Conservation (phyloP, 352 stramenopile species). For the Pythium pyrilobum region DNA sequence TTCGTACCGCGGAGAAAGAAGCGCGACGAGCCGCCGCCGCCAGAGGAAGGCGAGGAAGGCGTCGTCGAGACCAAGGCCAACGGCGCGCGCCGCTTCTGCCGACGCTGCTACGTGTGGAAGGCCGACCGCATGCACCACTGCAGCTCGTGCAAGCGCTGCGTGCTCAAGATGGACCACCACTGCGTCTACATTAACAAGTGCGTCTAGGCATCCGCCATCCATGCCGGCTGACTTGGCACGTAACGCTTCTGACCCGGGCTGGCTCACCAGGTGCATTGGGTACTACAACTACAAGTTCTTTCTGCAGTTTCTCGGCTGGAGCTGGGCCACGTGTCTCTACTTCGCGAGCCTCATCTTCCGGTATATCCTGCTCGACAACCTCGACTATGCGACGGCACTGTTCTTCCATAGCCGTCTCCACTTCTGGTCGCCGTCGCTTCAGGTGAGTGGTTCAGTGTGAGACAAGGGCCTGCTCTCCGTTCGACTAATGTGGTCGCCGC, state of each 20-base stretch:
- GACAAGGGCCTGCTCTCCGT: neutral
- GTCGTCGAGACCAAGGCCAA: conserved; percentile 70
- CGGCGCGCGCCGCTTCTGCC: conserved; percentile 57
- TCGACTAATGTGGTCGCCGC: no score
- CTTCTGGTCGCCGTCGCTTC: conserved; percentile 47
- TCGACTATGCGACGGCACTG: conserved; percentile 45
- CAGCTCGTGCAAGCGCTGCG: conserved; percentile 64
- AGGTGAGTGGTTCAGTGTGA: conserved; percentile 33
- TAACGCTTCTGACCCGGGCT: neutral
- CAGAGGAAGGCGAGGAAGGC: neutral
- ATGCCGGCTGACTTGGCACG: neutral
- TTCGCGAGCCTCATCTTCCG: conserved; percentile 61
- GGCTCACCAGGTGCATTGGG: conserved; percentile 72
- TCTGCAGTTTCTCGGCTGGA: conserved; percentile 80
- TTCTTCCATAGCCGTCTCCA: conserved; percentile 53
- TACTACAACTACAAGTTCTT: conserved; percentile 91
- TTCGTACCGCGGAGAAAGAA: conserved; percentile 40
- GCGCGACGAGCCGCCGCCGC: neutral
- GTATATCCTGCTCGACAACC: conserved; percentile 45
- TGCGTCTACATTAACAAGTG: conserved; percentile 90
- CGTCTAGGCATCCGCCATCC: no score
- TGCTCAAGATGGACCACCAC: conserved; percentile 89
- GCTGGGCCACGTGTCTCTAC: conserved; percentile 58
- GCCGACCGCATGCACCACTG: conserved; percentile 81
- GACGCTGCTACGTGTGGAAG: conserved; percentile 73